Conservation (phyloP, 1,139 yeast genomes). For the Maudiozyma humilis region DNA sequence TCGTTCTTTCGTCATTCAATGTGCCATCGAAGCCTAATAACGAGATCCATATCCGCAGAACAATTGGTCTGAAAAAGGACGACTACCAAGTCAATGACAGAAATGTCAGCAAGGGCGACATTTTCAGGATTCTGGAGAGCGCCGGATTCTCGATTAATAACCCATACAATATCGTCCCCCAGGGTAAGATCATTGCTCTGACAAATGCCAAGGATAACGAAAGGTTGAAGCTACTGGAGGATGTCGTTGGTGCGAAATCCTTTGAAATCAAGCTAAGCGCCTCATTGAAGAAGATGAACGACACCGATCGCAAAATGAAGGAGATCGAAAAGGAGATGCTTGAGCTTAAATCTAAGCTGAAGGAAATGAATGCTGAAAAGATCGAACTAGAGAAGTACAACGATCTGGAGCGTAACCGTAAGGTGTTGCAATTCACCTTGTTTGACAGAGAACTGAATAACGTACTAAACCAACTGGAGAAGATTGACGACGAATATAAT, state of each 20-base stretch:
- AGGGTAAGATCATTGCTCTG: slow-evolving; percentile 76
- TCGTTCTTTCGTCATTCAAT: slow-evolving; percentile 44
- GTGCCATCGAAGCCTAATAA: slow-evolving; percentile 38
- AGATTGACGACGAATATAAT: slow-evolving; percentile 52
- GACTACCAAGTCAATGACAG: slow-evolving; percentile 74
- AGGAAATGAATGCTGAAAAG: slow-evolving; percentile 75
- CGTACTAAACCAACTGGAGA: slow-evolving; percentile 52
- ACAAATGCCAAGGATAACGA: slow-evolving; percentile 87
- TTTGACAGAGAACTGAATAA: slow-evolving; percentile 68
- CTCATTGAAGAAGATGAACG: slow-evolving; percentile 70
- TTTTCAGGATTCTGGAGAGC: slow-evolving; percentile 75
- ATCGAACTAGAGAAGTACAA: slow-evolving; percentile 67
- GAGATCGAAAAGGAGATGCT: slow-evolving; percentile 68
- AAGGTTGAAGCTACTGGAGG: slow-evolving; percentile 69
- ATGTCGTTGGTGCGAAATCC: slow-evolving; percentile 91
- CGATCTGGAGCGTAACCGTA: slow-evolving; percentile 55
- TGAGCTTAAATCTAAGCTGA: slow-evolving; percentile 62
- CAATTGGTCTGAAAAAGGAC: slow-evolving; percentile 87
- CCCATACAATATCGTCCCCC: slow-evolving; percentile 96
- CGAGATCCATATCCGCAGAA: slow-evolving; percentile 71
- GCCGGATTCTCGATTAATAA: slow-evolving; percentile 89
- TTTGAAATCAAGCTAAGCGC: slow-evolving; percentile 78
- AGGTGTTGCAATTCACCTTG: slow-evolving; percentile 66
- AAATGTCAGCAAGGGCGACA: slow-evolving; percentile 71
- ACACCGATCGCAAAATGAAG: slow-evolving; percentile 58